A percentile compares a stretch with the other conserved stretches of the same genome.
These are phyloP conservation scores for Abortiporus biennis DNA, from an alignment of 1,284 basidiomycete genomes.

Conservation along the genomic window DNA sequence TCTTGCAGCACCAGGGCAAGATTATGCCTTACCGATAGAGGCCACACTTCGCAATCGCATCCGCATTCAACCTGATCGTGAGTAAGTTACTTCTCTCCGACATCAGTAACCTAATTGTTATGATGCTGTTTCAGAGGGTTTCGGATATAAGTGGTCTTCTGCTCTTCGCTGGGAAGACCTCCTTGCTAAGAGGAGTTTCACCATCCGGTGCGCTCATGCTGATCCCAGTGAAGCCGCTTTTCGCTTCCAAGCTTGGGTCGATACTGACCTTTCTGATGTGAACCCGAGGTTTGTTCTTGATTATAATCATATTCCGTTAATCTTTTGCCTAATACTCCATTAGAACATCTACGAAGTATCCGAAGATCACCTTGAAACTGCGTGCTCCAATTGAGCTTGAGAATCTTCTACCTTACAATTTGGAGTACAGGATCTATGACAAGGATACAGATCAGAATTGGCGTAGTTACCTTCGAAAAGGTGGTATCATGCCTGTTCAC, in stretches of 20 bases:
- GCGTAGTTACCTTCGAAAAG: slow-evolving; percentile 90
- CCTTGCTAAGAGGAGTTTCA: slow-evolving; percentile 70
- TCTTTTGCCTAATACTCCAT: slow-evolving; percentile 6
- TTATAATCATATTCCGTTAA: neutral
- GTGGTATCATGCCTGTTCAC: slow-evolving; percentile 95
- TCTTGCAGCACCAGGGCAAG: slow-evolving; percentile 70
- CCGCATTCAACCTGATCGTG: slow-evolving; percentile 89
- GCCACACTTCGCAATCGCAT: slow-evolving; percentile 83
- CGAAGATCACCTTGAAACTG: slow-evolving; percentile 80
- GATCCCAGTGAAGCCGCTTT: slow-evolving; percentile 87
- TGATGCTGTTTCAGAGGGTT: slow-evolving; percentile 60
- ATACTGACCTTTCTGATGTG: slow-evolving; percentile 70
- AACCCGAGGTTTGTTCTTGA: slow-evolving; percentile 41
- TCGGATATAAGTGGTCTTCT: slow-evolving; percentile 91
- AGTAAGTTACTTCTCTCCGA: slow-evolving; percentile 25
- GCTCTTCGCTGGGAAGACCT: slow-evolving; percentile 94
- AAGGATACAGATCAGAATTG: slow-evolving; percentile 91
- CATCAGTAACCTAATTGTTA: slow-evolving; percentile 5
- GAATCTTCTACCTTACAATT: slow-evolving; percentile 92
- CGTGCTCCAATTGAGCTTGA: slow-evolving; percentile 97
- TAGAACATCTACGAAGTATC: slow-evolving; percentile 72
- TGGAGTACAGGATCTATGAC: slow-evolving; percentile 96
- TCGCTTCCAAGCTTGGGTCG: slow-evolving; percentile 91
- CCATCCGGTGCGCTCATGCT: slow-evolving; percentile 82
- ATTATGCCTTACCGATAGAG: slow-evolving; percentile 89